Base-by-base conservation (phyloP, 441 rosid genomes). In the Mallotus japonicus region DNA sequence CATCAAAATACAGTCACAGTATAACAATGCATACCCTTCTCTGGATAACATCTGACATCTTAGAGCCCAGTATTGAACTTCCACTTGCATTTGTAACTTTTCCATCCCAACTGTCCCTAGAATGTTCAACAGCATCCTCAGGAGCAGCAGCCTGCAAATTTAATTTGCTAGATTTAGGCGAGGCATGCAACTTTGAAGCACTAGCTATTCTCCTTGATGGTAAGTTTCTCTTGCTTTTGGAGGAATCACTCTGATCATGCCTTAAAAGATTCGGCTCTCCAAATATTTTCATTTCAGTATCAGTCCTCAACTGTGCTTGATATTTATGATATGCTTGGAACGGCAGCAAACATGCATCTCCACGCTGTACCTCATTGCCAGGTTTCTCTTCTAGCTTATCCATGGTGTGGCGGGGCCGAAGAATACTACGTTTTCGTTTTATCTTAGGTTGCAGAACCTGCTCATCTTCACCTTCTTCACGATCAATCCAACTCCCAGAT, bases 371-470 rank as follows among this genome's bases (percentile, higher is more conserved):
- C 76, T 91, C 97, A 70, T 47, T 78, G 77, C 83, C 81, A 58
- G 81, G 73, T 72, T 82, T 88, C 80, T 84, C 90, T 67, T 88
- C 97, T 63, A 72, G 76, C 83, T 80, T 92, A 81, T 93, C 98
- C 79, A 84, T 58, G 19, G 88, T 79, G 53, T 85, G 96, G 67
- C 98, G 97, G 46, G 97, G 97, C 62, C 99, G 91, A 79, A 90
- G 55, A 79, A 92, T 87, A 81, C 99, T 96, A 20, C 98, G 97
- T 76, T 96, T 96, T 70, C 98, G 83, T 86, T 89, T 93, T 80
- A 96, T 89, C 85, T 83, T 96, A 71, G 99, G 99, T 80, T 93
- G 98, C 78, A 93, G 73, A 84, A 96, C 99, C 84, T 93, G 99
- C 75, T 96, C 98, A 66, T 93, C 98, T 84, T 93, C 99, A 71